phyloP scores from a whole-genome alignment of 2,329 filamentous ascomycete genomes.

The Ophiostoma pallidulum region DNA sequence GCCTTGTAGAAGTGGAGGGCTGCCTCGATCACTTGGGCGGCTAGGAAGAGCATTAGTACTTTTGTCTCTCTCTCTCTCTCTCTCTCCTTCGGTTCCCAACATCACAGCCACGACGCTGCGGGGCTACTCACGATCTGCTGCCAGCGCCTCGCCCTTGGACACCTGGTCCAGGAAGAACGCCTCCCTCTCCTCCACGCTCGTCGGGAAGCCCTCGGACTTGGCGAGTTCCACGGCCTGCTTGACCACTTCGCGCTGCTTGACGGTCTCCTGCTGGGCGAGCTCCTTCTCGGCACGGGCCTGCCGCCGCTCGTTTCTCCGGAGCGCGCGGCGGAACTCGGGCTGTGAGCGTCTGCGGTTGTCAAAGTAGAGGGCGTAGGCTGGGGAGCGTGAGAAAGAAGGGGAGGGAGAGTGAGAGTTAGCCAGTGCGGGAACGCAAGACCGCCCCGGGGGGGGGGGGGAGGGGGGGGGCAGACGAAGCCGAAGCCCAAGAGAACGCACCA shows the following conservation, averaged over 20 bases:
- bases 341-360: slow-evolving; percentile 56
- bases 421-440: too few species aligned
- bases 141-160: slow-evolving; percentile 74
- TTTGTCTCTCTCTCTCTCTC: too few species aligned
- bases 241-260: slow-evolving; percentile 63
- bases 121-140: slow-evolving; percentile 62
- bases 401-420: too few species aligned
- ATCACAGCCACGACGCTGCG: too few species aligned
- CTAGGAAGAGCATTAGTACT: slow-evolving; percentile 28
- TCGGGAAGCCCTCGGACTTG: slow-evolving; percentile 84
- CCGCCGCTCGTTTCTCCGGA: slow-evolving; percentile 67
- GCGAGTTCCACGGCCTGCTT: slow-evolving; percentile 67
- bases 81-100: too few species aligned
- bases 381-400: background rate
- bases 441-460: too few species aligned
- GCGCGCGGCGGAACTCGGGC: slow-evolving; percentile 54
- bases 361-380: slow-evolving; percentile 60
- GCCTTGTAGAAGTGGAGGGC: slow-evolving; percentile 97
- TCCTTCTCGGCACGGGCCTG: slow-evolving; percentile 64
- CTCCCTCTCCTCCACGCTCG: slow-evolving; percentile 86
- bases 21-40: slow-evolving; percentile 64
- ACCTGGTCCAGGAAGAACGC: slow-evolving; percentile 96
- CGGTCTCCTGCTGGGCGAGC: slow-evolving; percentile 54
- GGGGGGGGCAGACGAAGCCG: too few species aligned
- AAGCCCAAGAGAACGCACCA: slow-evolving; percentile 37